phyloP scores from a whole-genome alignment of 148 eudicot species.

The Talinum fruticosum region DNA sequence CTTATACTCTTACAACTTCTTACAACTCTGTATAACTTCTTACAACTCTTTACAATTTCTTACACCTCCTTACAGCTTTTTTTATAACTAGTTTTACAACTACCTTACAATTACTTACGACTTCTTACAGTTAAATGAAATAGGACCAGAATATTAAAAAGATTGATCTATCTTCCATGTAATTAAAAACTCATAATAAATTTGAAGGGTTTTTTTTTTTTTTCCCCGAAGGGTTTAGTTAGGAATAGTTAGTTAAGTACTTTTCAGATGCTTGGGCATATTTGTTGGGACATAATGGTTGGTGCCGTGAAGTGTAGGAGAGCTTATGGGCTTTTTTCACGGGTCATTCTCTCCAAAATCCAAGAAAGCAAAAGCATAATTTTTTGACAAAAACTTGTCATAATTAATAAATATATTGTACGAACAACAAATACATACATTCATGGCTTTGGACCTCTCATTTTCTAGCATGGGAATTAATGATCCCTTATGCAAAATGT shows the following conservation, averaged over 20 bases:
- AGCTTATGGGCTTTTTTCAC: neutral
- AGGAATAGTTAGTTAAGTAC: neutral
- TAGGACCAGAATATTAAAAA: too few relatives aligned
- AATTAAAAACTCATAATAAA: too few relatives aligned
- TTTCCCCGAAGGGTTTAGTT: too few relatives aligned
- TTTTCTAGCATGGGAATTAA: slow-evolving; percentile 2
- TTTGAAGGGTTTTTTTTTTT: too few relatives aligned
- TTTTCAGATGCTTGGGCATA: neutral
- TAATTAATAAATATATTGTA: neutral
- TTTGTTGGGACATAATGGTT: neutral
- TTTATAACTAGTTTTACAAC: too few relatives aligned
- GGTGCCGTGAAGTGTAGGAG: neutral
- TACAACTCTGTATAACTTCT: too few relatives aligned
- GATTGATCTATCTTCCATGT: too few relatives aligned
- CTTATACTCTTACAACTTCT: too few relatives aligned
- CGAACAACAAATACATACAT: neutral
- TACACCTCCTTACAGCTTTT: too few relatives aligned
- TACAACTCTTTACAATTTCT: too few relatives aligned
- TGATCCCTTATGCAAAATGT: neutral
- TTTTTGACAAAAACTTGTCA: neutral
- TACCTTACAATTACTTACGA: too few relatives aligned
- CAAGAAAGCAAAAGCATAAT: neutral
- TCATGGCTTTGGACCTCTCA: neutral
- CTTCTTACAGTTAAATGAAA: too few relatives aligned
- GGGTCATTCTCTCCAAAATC: neutral